These are phyloP conservation scores for Neurospora sp. DNA, from an alignment of 495 filamentous ascomycete species.

Conservation along the genomic window DNA sequence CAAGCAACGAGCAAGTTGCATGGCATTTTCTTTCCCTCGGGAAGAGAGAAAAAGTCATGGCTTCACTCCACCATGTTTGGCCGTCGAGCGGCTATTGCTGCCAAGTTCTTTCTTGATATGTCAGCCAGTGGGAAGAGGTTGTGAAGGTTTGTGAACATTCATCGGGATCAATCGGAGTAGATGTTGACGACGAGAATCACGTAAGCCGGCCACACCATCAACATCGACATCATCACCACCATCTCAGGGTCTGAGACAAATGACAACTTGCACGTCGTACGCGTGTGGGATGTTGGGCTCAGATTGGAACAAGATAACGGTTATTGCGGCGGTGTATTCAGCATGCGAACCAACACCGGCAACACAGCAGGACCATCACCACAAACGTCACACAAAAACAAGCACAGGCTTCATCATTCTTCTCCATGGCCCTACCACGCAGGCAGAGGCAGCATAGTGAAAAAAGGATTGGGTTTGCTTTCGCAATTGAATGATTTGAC, in stretches of 20 bases:
- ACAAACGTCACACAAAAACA: background rate
- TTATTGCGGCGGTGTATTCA: background rate
- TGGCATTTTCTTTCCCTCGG: background rate
- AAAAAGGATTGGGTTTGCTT: slow-evolving; percentile 9
- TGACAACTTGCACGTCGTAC: background rate
- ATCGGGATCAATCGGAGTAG: background rate
- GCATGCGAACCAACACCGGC: background rate
- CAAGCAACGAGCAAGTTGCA: background rate
- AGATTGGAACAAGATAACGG: background rate
- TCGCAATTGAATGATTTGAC: background rate
- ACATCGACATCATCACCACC: background rate
- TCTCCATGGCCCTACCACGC: slow-evolving; percentile 17
- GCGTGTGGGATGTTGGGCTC: background rate
- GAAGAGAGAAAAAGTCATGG: background rate
- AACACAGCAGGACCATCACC: background rate
- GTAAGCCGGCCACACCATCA: background rate
- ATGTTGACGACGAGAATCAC: background rate
- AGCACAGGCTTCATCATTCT: slow-evolving; percentile 10
- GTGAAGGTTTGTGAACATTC: background rate
- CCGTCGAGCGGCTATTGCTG: background rate
- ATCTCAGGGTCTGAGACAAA: background rate
- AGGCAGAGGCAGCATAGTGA: slow-evolving; percentile 16
- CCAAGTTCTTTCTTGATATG: background rate
- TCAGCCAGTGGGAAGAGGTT: background rate
- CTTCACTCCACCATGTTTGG: background rate